Percentiles rank a stretch among this genome's conserved stretches.
Conservation (phyloP, 179 eudicot genomes). For the Pouteria campechiana region DNA sequence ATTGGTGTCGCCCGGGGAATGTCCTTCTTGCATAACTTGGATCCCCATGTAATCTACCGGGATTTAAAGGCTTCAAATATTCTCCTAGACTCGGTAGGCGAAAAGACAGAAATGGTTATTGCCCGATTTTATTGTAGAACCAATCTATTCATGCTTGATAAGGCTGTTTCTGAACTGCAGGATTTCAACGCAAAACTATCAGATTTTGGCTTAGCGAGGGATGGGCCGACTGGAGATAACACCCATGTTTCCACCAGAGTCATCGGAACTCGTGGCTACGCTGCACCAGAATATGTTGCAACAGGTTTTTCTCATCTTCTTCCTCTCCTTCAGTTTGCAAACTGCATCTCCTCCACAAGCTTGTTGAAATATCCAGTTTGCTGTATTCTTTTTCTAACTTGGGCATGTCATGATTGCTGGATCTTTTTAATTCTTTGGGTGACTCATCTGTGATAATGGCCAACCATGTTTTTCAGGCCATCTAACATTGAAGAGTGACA, state of each 20-base stretch:
- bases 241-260: conserved; percentile 65
- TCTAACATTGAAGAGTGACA: conserved; percentile 47
- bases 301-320: conserved; percentile 22
- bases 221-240: conserved; percentile 50
- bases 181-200: conserved; percentile 54
- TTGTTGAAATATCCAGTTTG: too few relatives aligned
- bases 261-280: conserved; percentile 56
- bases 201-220: conserved; percentile 60
- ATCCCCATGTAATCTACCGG: conserved; percentile 43
- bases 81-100: conserved; percentile 50
- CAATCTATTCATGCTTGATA: background rate
- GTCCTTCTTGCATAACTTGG: conserved; percentile 37
- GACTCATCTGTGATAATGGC: background rate
- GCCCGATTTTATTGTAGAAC: background rate
- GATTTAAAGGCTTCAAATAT: conserved; percentile 58
- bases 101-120: background rate
- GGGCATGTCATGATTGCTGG: too few relatives aligned
- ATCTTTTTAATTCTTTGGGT: background rate
- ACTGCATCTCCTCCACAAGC: background rate
- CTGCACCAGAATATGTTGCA: conserved; percentile 64
- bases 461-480: conserved; percentile 20
- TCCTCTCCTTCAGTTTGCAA: background rate
- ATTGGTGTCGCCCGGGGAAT: conserved; percentile 47
- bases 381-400: too few relatives aligned
- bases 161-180: conserved; percentile 11